Evolutionary conservation across 345 rosid genomes (phyloP), one percentile per base, ranked within the genome.

Genomic region (Mallotus nudiflorus): DNA sequence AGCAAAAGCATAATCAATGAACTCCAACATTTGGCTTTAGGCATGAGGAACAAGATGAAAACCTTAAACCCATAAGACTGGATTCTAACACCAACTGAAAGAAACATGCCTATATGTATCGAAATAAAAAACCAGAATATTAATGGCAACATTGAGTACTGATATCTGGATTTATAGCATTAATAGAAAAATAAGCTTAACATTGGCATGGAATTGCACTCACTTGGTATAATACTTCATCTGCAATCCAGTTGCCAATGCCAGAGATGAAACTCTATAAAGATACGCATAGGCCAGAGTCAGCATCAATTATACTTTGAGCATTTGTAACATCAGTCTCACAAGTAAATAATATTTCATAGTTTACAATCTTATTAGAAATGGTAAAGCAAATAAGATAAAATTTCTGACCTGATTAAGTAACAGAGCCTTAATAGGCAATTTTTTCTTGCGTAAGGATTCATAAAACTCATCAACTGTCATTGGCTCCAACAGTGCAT

Each of bases 221-320:
- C 53, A 95, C 99, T 82, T 92, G 98, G 80, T 89, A 95, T 66
- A 95, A 75, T 71, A 95, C 98, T 86, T 95, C 98, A 83, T 92
- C 97, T 20, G 99, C 99, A 64, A 95, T 67, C 99, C 97, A 95
- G 75, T 95, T 95, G 66, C 99, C 99, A 71, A 95, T 92, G 53
- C 96, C 97, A 55, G 99, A 87, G 74, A 95, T 78, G 78, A 66
- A 92, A 79, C 88, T 74, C 99, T 95, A 91, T 75, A 80, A 73
- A 70, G n/a, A 62, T 42, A 44, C 65, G 29, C 31, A 65, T 19
- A 37, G 49, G 9, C 18, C 29, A n/a, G 8, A 46, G 29, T 65
- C 18, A 18, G 7, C 48, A 68, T 46, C 46, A 7, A 61, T 62
- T 1, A 40, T 31, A 66, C 25, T 54, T 27, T 68, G 49, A 59